Conservation (phyloP, 2,329 filamentous ascomycete species). For the Biscogniauxia marginata region DNA sequence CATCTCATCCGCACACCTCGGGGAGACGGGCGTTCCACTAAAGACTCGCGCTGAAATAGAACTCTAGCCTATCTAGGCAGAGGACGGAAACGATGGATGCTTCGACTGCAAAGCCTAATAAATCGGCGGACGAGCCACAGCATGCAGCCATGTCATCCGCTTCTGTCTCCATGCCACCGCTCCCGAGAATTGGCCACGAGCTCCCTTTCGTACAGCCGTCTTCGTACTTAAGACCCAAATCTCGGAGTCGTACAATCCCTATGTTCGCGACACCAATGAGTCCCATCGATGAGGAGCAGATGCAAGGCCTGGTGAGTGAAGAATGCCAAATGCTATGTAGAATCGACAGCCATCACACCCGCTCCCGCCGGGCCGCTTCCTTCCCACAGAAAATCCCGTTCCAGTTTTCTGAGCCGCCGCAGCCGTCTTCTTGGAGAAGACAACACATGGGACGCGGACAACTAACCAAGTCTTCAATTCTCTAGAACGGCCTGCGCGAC, state of each 20-base stretch:
- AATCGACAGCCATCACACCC: too few relatives aligned
- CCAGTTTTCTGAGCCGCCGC: not conserved
- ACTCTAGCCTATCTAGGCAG: not conserved
- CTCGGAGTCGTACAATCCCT: conserved; percentile 40
- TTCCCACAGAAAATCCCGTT: conserved; percentile 1
- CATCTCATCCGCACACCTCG: conserved; percentile 17
- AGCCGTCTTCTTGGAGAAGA: conserved; percentile 13
- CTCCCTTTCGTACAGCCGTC: conserved; percentile 60
- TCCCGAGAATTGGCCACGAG: conserved; percentile 42
- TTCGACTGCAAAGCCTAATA: conserved; percentile 20
- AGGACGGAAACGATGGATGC: conserved; percentile 23
- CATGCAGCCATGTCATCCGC: conserved; percentile 13
- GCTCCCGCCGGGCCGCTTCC: conserved; percentile 3
- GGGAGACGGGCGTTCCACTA: conserved; percentile 20
- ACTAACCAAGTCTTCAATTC: conserved; percentile 16
- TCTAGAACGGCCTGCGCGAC: conserved; percentile 83
- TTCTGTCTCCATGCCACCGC: conserved; percentile 21
- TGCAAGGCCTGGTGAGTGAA: conserved; percentile 69
- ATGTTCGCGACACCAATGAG: conserved; percentile 49
- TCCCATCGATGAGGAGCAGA: conserved; percentile 72
- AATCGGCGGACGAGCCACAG: conserved; percentile 24
- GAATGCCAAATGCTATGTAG: not conserved
- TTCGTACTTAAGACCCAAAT: conserved; percentile 51
- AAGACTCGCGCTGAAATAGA: conserved; percentile 8
- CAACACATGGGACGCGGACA: conserved; percentile 3